Conservation (phyloP, 306 rosid species). For the Casuarina cunninghamiana region DNA sequence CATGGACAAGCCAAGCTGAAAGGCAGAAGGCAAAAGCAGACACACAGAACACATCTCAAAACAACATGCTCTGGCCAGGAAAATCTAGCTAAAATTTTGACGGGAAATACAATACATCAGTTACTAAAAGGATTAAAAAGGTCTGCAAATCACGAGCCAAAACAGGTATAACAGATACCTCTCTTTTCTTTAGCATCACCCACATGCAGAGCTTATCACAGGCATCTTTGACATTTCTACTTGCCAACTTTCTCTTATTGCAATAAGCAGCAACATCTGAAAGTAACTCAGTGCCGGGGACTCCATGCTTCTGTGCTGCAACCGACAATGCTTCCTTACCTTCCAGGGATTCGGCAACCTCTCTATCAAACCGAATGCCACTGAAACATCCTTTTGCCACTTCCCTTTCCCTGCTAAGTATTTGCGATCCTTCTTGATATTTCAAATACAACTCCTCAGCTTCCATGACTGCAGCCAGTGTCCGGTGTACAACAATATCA, state of each 20-base stretch:
- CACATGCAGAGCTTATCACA: constrained; percentile 78
- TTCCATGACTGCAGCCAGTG: constrained; percentile 71
- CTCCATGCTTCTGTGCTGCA: constrained; percentile 66
- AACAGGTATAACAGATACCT: constrained; percentile 43
- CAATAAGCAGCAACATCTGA: constrained; percentile 61
- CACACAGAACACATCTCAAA: background rate
- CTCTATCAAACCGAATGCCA: constrained; percentile 60
- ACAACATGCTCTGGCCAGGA: background rate
- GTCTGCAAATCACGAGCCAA: background rate
- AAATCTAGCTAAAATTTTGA: background rate
- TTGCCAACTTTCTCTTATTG: constrained; percentile 77
- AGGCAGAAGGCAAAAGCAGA: constrained; percentile 1
- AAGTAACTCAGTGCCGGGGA: constrained; percentile 57
- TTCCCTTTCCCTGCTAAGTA: constrained; percentile 31
- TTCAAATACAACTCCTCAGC: constrained; percentile 71
- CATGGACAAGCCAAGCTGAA: background rate
- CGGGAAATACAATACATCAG: background rate
- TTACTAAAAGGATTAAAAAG: background rate
- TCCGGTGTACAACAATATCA: constrained; percentile 91
- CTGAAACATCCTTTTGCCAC: constrained; percentile 59
- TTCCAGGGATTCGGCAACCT: constrained; percentile 68
- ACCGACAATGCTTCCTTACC: constrained; percentile 58
- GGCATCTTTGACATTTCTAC: constrained; percentile 73
- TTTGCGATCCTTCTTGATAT: constrained; percentile 32
- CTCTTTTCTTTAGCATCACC: constrained; percentile 64